Conservation (phyloP, 192 early-diverging fungal species). For the Coemansia sp. region DNA sequence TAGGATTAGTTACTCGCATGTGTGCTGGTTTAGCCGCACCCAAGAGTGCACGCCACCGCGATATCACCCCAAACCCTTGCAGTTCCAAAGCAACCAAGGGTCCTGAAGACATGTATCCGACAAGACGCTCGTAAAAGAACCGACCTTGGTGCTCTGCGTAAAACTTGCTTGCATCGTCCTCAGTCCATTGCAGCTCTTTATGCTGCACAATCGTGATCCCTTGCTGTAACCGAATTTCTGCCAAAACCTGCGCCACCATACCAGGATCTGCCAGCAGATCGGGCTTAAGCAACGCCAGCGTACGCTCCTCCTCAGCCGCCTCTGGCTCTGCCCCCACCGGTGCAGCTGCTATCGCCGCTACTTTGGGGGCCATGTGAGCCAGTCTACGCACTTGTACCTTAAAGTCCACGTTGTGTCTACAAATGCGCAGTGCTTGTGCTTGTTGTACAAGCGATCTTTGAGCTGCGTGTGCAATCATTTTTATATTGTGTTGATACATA, state of each 20-base stretch:
- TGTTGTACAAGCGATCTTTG: too few relatives aligned
- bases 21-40: constrained; percentile 66
- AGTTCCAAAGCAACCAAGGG: constrained; percentile 61
- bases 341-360: too few relatives aligned
- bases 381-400: too few relatives aligned
- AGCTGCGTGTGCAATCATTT: not conserved
- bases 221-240: constrained; percentile 34
- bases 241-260: constrained; percentile 36
- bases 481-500: not conserved
- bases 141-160: constrained; percentile 64
- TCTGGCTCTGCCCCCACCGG: too few relatives aligned
- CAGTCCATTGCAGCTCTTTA: constrained; percentile 52
- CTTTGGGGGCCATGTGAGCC: not conserved
- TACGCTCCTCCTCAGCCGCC: constrained; percentile 31
- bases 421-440: too few relatives aligned
- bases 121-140: constrained; percentile 67
- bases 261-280: constrained; percentile 63
- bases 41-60: constrained; percentile 60
- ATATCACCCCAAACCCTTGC: constrained; percentile 55
- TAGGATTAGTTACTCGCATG: constrained; percentile 55
- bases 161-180: constrained; percentile 57
- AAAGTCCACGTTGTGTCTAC: too few relatives aligned
- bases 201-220: constrained; percentile 46
- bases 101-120: constrained; percentile 71
- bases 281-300: constrained; percentile 69